Base-by-base conservation (phyloP, 805 yeast genomes). In the Candida gorgasii region DNA sequence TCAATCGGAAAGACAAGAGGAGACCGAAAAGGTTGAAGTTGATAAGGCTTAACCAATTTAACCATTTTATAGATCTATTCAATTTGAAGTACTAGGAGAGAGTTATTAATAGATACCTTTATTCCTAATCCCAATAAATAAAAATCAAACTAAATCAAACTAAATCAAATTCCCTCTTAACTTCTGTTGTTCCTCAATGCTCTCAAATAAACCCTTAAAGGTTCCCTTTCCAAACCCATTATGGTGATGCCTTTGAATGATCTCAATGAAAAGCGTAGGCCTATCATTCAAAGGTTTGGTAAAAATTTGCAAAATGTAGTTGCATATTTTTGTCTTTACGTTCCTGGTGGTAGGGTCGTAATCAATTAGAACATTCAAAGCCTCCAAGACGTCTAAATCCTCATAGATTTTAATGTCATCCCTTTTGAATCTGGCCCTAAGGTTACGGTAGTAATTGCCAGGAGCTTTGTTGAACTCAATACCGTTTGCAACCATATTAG, bases 151-250 rank as follows among this genome's bases (percentile, higher is more conserved):
- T n/a, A n/a, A n/a, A 8, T 26, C 28, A 26, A 11, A 26, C 12
- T 8, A 26, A 15, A 54, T 54, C 18, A 80, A 61, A 12, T 87
- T 87, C 1, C 95, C 95, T 39, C 96, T 75, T 39, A 62, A 55
- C 43, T 59, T 70, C 58, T 88, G 96, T 50, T 86, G 90, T n/a
- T 73, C 72, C 59, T 88, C 96, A 44, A 88, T 80, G 5, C 85
- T 78, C 56, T 87, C 90, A 56, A 86, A 88, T 28, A 89, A 65
- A 0, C 93, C 86, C 58, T 80, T 84, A 67, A 88, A 88, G 47
- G 89, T 88, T 1, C 96, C 96, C 38, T 89, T 89, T 1, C 96
- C 96, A 62, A 88, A 88, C 0, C 96, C 96, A 46, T 82, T 75
- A 58, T 86, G 90, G 54, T 86, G 84, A 52, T 75, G 71, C 46